These are phyloP conservation scores for Phenoliferia sp. DNA, from an alignment of 1,284 basidiomycete species.

Conservation along the genomic window DNA sequence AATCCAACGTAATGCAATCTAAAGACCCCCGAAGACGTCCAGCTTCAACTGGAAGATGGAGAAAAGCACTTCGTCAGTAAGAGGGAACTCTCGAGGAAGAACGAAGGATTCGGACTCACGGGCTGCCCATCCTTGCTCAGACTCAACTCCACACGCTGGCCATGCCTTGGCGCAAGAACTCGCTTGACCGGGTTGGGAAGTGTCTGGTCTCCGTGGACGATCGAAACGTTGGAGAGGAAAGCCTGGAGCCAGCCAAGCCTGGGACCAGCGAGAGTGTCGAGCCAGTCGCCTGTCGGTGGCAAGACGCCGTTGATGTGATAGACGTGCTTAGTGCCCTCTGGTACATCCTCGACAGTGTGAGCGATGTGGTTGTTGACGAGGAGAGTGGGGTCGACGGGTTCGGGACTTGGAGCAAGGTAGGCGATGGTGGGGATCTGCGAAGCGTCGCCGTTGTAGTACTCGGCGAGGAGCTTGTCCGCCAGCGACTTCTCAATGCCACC, in stretches of 20 bases:
- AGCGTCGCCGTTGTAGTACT: constrained; percentile 73
- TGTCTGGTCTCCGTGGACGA: constrained; percentile 74
- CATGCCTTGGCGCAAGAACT: constrained; percentile 71
- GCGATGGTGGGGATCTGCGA: constrained; percentile 75
- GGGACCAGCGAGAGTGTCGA: constrained; percentile 75
- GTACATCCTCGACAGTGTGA: constrained; percentile 37
- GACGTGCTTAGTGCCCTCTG: constrained; percentile 32
- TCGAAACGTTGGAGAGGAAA: constrained; percentile 70
- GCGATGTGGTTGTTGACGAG: constrained; percentile 17
- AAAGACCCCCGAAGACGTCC: constrained; percentile 31
- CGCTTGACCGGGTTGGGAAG: constrained; percentile 85
- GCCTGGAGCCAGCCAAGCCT: constrained; percentile 82
- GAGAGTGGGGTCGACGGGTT: constrained; percentile 16
- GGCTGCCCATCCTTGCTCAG: constrained; percentile 49
- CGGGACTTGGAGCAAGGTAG: constrained; percentile 60
- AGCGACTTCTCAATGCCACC: constrained; percentile 78
- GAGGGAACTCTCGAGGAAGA: no score
- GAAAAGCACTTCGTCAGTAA: background rate
- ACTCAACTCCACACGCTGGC: constrained; percentile 69
- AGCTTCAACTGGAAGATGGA: constrained; percentile 21
- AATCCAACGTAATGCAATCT: background rate
- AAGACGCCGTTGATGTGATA: constrained; percentile 37
- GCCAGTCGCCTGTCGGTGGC: constrained; percentile 58
- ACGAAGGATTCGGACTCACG: constrained; percentile 9
- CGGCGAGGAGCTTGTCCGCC: constrained; percentile 72